Evolutionary conservation across 345 rosid genomes (phyloP).

Genomic region (Aethionema arabicum): DNA sequence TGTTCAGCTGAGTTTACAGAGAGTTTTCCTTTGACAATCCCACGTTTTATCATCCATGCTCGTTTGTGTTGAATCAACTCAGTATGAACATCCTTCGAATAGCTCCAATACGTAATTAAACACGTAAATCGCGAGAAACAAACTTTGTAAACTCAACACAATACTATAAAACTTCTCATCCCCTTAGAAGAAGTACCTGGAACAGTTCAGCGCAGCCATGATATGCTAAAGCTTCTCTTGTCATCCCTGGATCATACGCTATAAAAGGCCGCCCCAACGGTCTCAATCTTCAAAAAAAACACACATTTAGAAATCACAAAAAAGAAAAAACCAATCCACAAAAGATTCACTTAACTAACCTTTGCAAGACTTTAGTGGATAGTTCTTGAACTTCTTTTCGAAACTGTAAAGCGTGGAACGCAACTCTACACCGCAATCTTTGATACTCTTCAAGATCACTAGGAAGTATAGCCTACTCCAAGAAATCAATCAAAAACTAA

Average conservation of each 20-base stretch:
- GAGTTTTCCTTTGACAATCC: slow-evolving; percentile 77
- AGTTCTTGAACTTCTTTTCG: slow-evolving; percentile 89
- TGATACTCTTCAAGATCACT: slow-evolving; percentile 83
- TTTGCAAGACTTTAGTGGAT: slow-evolving; percentile 68
- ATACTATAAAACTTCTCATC: not conserved
- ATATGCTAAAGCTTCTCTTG: slow-evolving; percentile 92
- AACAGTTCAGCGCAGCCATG: slow-evolving; percentile 96
- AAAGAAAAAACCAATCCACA: not conserved
- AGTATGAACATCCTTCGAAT: slow-evolving; percentile 85
- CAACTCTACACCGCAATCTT: slow-evolving; percentile 89
- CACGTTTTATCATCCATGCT: slow-evolving; percentile 86
- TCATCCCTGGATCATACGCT: slow-evolving; percentile 98
- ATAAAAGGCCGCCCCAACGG: slow-evolving; percentile 87
- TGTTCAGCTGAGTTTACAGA: slow-evolving; percentile 57
- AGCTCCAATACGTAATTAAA: slow-evolving; percentile 53
- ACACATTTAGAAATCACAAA: slow-evolving; percentile 3
- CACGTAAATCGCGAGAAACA: slow-evolving; percentile 2
- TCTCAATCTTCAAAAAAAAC: slow-evolving; percentile 45
- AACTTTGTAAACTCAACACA: not conserved
- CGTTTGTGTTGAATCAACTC: slow-evolving; percentile 96
- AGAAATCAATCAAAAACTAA: slow-evolving; percentile 9
- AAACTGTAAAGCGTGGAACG: slow-evolving; percentile 79
- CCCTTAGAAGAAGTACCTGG: slow-evolving; percentile 68
- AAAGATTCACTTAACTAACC: slow-evolving; percentile 41
- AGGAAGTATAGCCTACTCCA: slow-evolving; percentile 76